Conservation (phyloP, 164 flowering plant genomes). For the Paratinospora sagittata region DNA sequence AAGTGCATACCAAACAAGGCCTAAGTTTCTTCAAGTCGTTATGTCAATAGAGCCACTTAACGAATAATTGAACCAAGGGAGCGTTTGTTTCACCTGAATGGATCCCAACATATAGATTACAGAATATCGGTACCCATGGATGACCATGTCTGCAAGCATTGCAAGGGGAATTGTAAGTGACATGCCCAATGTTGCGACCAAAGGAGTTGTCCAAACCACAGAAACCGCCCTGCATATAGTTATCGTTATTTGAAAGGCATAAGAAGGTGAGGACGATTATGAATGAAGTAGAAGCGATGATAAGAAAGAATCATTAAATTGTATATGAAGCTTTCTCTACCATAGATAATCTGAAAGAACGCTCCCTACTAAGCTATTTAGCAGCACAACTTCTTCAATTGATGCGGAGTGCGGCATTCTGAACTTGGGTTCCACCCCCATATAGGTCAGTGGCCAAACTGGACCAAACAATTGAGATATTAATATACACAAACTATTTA, state of each 20-base stretch:
- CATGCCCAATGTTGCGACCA: conserved; percentile 63
- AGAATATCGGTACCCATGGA: conserved; percentile 58
- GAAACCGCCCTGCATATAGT: conserved; percentile 50
- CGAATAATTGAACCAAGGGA: background rate
- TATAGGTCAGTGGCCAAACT: conserved; percentile 51
- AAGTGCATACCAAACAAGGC: too few species aligned
- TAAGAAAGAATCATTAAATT: background rate
- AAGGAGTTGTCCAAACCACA: conserved; percentile 69
- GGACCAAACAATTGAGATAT: conserved; percentile 18
- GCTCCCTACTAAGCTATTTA: conserved; percentile 56
- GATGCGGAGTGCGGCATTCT: conserved; percentile 43
- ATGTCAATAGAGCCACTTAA: background rate
- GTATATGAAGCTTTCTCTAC: conserved; percentile 21
- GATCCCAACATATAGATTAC: conserved; percentile 56
- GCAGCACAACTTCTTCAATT: conserved; percentile 34
- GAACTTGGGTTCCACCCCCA: conserved; percentile 52
- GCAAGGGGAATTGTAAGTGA: conserved; percentile 69
- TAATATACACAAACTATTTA: too few species aligned
- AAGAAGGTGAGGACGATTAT: background rate
- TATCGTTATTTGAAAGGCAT: background rate
- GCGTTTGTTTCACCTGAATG: conserved; percentile 36
- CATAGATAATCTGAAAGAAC: conserved; percentile 58
- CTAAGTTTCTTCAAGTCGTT: background rate
- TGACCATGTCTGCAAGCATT: conserved; percentile 63
- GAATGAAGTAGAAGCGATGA: background rate